Evolutionary conservation across 495 filamentous ascomycete species (phyloP), one percentile per base, ranked within the genome.

Genomic region (Hypoxylon cercidicola): DNA sequence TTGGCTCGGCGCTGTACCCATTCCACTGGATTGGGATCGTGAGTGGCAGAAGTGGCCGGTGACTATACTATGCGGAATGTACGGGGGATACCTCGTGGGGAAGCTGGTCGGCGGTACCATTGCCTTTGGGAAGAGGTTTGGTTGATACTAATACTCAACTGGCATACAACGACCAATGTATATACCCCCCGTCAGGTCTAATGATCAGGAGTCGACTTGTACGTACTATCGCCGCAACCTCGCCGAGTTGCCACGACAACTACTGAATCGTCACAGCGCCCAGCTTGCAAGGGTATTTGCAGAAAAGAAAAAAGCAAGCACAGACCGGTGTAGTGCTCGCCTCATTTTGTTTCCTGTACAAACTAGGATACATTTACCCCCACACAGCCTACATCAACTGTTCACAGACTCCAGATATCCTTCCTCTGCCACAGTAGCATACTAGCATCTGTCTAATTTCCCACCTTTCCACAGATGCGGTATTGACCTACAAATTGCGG

Each of bases 21-120:
- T 99, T 72, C 96, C 95, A 16, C 78, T 99, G 62, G 95, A 97
- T 74, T 97, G 93, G 92, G 92, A 81, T 70, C 88, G 95, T 18
- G 93, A 96, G 64, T 99, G 95, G 95, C 95, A 99, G 83, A 91
- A 90, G 73, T 99, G 93, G 88, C 95, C 95, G 2, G 90, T 98
- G 30, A 98, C 95, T 0, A 91, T 99, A 28, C 57, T 82, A 10
- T 72, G 58, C 9, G 81, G 80, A 1, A 15, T 79, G 28, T 82
- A 79, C 48, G 72, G 60, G 0, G 80, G 80, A 1, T 77, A 78
- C 64, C 37, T 75, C 23, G 28, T 74, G 0, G 78, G 79, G 0
- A 74, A 74, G 60, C 44, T 73, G 18, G 7, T 79, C 8, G 79
- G 77, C 1, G 79, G 79, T 10, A 77, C 73, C 9, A 15, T 78